phyloP scores from a whole-genome alignment of 2,329 filamentous ascomycete species.

The Setomelanomma holmii region DNA sequence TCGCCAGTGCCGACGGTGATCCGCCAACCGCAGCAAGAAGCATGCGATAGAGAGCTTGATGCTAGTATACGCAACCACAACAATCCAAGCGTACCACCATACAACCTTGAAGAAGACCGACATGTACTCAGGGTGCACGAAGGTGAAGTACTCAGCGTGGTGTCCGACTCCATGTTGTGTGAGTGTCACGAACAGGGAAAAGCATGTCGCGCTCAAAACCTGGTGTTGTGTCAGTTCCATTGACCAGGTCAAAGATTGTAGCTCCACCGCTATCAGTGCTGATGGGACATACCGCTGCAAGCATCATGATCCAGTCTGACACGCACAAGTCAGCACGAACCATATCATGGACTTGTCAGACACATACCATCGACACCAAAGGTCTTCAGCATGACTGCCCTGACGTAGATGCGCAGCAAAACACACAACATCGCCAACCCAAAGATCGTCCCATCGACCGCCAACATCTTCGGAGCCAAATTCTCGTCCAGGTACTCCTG shows the following conservation, averaged over 20 bases:
- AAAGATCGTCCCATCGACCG: background rate
- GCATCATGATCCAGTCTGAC: slow-evolving; percentile 46
- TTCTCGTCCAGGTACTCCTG: background rate
- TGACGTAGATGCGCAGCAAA: background rate
- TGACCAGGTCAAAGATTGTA: no score
- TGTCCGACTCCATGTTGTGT: slow-evolving; percentile 54
- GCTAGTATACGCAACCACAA: slow-evolving; percentile 53
- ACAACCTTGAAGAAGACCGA: slow-evolving; percentile 47
- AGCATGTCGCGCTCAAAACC: slow-evolving; percentile 21
- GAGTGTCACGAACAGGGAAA: slow-evolving; percentile 24
- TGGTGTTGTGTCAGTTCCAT: slow-evolving; percentile 4
- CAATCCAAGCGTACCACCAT: slow-evolving; percentile 55
- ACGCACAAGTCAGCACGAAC: background rate
- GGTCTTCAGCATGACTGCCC: background rate
- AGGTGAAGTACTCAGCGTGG: slow-evolving; percentile 48
- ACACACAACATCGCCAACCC: background rate
- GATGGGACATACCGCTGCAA: slow-evolving; percentile 20
- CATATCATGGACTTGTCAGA: background rate
- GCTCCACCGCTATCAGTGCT: no score
- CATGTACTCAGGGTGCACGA: slow-evolving; percentile 1
- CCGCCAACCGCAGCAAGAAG: slow-evolving; percentile 55
- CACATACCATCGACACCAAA: slow-evolving; percentile 1
- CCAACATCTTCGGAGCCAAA: background rate
- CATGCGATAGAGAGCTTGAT: slow-evolving; percentile 59
- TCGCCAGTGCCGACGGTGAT: slow-evolving; percentile 15